Conservation (phyloP, 139 green algal genomes). For the Chlamydomonas sphaeroides region DNA sequence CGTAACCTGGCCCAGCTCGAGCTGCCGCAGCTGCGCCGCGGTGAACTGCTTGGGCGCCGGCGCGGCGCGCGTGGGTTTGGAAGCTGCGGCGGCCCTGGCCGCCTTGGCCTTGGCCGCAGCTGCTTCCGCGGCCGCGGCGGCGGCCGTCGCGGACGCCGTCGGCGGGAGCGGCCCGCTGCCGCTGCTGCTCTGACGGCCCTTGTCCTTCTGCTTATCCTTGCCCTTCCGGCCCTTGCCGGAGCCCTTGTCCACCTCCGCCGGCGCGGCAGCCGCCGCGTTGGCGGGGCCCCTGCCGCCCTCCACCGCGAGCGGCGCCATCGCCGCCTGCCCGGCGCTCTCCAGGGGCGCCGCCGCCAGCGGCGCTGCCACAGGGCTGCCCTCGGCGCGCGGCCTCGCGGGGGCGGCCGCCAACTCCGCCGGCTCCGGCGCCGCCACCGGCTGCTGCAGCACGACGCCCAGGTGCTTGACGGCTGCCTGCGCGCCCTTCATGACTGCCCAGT, state of each 20-base stretch:
- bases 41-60: constrained; percentile 35
- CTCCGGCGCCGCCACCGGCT: background rate
- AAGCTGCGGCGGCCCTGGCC: background rate
- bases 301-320: too few species aligned
- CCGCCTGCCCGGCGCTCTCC: background rate
- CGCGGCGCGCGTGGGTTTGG: constrained; percentile 17
- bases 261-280: background rate
- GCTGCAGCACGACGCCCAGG: too few species aligned
- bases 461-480: background rate
- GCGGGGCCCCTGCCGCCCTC: too few species aligned
- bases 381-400: background rate
- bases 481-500: constrained; percentile 36
- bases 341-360: background rate
- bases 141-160: too few species aligned
- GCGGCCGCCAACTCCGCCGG: background rate
- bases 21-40: background rate
- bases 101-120: background rate
- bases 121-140: background rate
- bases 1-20: constrained; percentile 27
- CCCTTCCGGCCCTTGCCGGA: background rate
- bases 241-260: too few species aligned
- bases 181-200: background rate
- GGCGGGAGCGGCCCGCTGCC: background rate
- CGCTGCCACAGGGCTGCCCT: background rate
- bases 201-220: constrained; percentile 13